Conservation (phyloP, 202 grass and related monocot genomes). For the Setaria viridis region DNA sequence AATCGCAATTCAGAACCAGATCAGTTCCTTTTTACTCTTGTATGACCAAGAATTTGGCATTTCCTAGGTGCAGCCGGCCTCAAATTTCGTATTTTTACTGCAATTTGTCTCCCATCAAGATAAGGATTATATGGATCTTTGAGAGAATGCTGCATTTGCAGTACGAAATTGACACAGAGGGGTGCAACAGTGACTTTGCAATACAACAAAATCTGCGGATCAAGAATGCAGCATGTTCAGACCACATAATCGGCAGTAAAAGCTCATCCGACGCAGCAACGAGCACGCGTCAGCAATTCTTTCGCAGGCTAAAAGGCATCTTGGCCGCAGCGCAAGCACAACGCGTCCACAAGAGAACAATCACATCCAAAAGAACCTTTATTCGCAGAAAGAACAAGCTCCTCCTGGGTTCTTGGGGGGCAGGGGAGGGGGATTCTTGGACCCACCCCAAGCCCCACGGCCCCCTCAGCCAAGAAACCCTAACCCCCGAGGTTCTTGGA, state of each 20-base stretch:
- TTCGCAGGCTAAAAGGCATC: not conserved
- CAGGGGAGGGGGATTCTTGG: not conserved
- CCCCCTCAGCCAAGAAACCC: conserved; percentile 17
- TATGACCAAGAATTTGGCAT: not conserved
- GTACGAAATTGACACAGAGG: not conserved
- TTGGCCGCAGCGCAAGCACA: not conserved
- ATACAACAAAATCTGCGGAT: not conserved
- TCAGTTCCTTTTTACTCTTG: not conserved
- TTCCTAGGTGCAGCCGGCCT: not conserved
- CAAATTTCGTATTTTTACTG: not conserved
- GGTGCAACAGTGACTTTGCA: not conserved
- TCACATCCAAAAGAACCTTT: not conserved
- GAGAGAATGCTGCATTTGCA: not conserved
- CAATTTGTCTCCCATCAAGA: no score
- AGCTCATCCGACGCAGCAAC: no score
- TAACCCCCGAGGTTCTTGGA: conserved; percentile 34
- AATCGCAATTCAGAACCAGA: not conserved
- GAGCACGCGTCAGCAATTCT: not conserved
- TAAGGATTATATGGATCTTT: not conserved
- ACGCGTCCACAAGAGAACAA: not conserved
- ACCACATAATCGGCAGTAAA: not conserved
- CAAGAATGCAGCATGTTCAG: conserved; percentile 21
- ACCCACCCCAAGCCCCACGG: not conserved
- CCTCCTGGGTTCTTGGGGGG: not conserved
- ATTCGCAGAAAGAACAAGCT: conserved; percentile 1